Percentiles rank a stretch among this genome's conserved stretches.
Evolutionary conservation across 805 yeast species (phyloP).

Genomic region (Candida glaebosa): DNA sequence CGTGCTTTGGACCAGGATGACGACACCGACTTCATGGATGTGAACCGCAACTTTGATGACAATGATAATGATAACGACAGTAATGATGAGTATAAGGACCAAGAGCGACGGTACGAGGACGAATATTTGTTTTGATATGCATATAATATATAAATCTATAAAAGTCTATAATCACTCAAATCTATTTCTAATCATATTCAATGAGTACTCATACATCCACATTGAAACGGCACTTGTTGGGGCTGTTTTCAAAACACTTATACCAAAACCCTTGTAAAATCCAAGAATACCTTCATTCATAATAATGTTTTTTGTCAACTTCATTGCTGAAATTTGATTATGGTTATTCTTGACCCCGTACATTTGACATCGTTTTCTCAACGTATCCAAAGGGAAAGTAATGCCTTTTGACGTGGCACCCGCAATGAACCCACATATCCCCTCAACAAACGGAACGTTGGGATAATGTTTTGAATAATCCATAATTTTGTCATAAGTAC

Average conservation of each 20-base stretch:
- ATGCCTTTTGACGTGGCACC: slow-evolving; percentile 71
- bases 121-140: slow-evolving; percentile 28
- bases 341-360: slow-evolving; percentile 13
- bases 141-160: too few relatives aligned
- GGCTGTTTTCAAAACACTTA: slow-evolving; percentile 72
- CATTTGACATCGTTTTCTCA: slow-evolving; percentile 77
- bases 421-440: slow-evolving; percentile 67
- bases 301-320: slow-evolving; percentile 38
- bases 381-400: slow-evolving; percentile 83
- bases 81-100: slow-evolving; percentile 13
- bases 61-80: slow-evolving; percentile 8
- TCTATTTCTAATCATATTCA: slow-evolving; percentile 8
- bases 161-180: neutral
- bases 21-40: slow-evolving; percentile 26
- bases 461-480: slow-evolving; percentile 25
- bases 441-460: slow-evolving; percentile 42
- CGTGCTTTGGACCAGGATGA: slow-evolving; percentile 20
- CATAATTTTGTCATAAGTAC: slow-evolving; percentile 56
- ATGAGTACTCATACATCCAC: slow-evolving; percentile 55
- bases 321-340: slow-evolving; percentile 14
- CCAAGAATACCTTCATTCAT: slow-evolving; percentile 60
- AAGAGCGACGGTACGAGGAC: slow-evolving; percentile 20
- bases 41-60: slow-evolving; percentile 20
- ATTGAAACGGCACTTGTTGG: slow-evolving; percentile 73
- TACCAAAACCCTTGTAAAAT: slow-evolving; percentile 68